phyloP scores from a whole-genome alignment of 192 early-diverging fungal genomes.

The Coemansia sp. region DNA sequence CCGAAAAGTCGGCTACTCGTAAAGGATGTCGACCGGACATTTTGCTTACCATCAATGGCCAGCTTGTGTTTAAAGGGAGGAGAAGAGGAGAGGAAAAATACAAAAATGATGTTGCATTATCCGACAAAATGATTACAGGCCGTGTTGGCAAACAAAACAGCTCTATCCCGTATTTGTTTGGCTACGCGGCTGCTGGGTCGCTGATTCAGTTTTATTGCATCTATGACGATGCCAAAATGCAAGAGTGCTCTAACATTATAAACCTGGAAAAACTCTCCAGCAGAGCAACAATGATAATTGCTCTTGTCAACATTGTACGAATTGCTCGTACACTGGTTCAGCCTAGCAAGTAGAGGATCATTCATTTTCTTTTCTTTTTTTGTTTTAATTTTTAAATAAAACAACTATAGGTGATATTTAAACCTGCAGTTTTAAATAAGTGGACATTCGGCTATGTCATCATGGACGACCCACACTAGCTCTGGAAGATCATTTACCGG shows the following conservation, averaged over 20 bases:
- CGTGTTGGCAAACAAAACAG: slow-evolving; percentile 30
- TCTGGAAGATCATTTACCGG: slow-evolving; percentile 20
- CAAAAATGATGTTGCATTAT: slow-evolving; percentile 30
- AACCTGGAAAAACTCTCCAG: slow-evolving; percentile 21
- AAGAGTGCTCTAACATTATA: slow-evolving; percentile 39
- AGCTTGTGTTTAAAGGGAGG: slow-evolving; percentile 55
- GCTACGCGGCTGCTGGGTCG: slow-evolving; percentile 46
- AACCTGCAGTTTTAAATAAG: slow-evolving; percentile 18
- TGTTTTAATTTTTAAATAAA: neutral
- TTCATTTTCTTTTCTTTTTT: neutral
- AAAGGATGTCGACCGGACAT: slow-evolving; percentile 35
- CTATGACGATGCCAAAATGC: slow-evolving; percentile 27
- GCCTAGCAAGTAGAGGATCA: neutral
- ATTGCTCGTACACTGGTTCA: slow-evolving; percentile 11
- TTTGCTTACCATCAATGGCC: slow-evolving; percentile 31
- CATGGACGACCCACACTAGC: slow-evolving; percentile 51
- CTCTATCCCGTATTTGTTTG: slow-evolving; percentile 24
- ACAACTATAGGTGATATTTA: neutral
- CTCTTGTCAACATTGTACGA: slow-evolving; percentile 40
- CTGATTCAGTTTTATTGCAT: slow-evolving; percentile 45
- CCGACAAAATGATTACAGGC: slow-evolving; percentile 30
- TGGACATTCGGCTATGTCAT: slow-evolving; percentile 31
- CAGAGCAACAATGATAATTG: slow-evolving; percentile 31
- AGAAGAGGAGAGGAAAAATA: slow-evolving; percentile 38
- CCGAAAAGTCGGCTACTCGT: slow-evolving; percentile 37